Evolutionary conservation across 176 grass and related monocot species (phyloP).

Genomic region (Oryza meyeriana): DNA sequence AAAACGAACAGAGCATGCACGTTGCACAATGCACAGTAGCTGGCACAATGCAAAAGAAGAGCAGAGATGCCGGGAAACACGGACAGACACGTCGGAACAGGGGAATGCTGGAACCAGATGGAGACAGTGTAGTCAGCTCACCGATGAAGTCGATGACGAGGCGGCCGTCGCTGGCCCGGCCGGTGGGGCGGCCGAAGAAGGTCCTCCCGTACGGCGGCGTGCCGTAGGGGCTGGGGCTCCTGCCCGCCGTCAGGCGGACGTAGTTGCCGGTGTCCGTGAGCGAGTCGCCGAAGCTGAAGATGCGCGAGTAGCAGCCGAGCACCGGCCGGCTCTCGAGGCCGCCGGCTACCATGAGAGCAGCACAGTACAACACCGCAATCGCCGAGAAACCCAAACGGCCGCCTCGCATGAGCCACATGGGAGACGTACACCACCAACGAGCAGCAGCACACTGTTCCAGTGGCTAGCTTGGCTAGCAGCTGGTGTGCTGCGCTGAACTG

Average conservation of each 20-base stretch:
- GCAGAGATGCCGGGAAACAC: neutral
- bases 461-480: neutral
- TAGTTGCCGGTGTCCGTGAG: constrained; percentile 84
- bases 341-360: constrained; percentile 1
- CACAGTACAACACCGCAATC: neutral
- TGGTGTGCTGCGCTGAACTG: neutral
- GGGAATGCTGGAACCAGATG: neutral
- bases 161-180: constrained; percentile 73
- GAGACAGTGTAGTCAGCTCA: constrained; percentile 23
- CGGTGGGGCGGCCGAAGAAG: constrained; percentile 59
- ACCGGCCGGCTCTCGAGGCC: neutral
- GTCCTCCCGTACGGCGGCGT: constrained; percentile 64
- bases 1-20: neutral
- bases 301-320: constrained; percentile 54
- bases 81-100: neutral
- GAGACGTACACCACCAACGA: neutral
- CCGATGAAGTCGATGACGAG: constrained; percentile 89
- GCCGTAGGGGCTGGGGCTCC: constrained; percentile 17
- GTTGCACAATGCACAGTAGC: too few species aligned
- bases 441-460: neutral
- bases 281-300: constrained; percentile 94
- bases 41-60: too few species aligned
- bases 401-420: constrained; percentile 1
- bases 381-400: neutral
- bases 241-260: constrained; percentile 21